Evolutionary conservation across 192 early-diverging fungal genomes (phyloP).

Genomic region (Helicostylum pulchrum): DNA sequence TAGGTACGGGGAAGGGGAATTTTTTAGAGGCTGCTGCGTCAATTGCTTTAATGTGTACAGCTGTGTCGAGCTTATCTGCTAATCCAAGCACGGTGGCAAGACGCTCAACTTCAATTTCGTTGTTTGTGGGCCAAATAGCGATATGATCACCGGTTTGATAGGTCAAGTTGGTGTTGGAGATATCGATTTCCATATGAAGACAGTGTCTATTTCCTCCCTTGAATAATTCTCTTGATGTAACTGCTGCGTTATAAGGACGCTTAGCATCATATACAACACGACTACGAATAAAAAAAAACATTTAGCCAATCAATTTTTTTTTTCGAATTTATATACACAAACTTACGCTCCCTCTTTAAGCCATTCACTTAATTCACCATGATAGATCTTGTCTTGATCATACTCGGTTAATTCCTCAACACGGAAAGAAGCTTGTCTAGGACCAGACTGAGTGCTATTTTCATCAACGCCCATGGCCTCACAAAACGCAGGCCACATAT

Average conservation of each 20-base stretch:
- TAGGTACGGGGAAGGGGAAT: constrained; percentile 84
- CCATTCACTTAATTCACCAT: constrained; percentile 38
- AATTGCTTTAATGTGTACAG: constrained; percentile 68
- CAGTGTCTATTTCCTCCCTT: constrained; percentile 71
- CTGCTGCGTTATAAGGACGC: constrained; percentile 76
- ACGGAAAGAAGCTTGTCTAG: constrained; percentile 51
- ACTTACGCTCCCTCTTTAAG: constrained; percentile 8
- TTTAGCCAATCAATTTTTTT: background rate
- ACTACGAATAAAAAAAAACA: constrained; percentile 28
- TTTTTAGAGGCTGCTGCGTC: constrained; percentile 74
- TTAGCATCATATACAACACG: constrained; percentile 75
- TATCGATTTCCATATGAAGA: constrained; percentile 92
- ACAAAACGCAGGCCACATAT: constrained; percentile 74
- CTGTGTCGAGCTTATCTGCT: constrained; percentile 60
- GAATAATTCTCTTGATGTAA: constrained; percentile 71
- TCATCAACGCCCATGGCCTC: constrained; percentile 69
- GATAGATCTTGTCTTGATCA: constrained; percentile 40
- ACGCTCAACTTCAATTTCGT: constrained; percentile 69
- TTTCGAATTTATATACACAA: background rate
- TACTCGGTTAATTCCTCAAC: constrained; percentile 40
- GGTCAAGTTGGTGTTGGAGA: constrained; percentile 72
- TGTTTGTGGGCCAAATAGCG: constrained; percentile 88
- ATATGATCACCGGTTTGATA: constrained; percentile 96
- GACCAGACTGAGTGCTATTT: constrained; percentile 17
- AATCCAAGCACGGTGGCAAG: constrained; percentile 64